Evolutionary conservation across 2,329 filamentous ascomycete genomes (phyloP).

Genomic region (Rachicladosporium sp.): DNA sequence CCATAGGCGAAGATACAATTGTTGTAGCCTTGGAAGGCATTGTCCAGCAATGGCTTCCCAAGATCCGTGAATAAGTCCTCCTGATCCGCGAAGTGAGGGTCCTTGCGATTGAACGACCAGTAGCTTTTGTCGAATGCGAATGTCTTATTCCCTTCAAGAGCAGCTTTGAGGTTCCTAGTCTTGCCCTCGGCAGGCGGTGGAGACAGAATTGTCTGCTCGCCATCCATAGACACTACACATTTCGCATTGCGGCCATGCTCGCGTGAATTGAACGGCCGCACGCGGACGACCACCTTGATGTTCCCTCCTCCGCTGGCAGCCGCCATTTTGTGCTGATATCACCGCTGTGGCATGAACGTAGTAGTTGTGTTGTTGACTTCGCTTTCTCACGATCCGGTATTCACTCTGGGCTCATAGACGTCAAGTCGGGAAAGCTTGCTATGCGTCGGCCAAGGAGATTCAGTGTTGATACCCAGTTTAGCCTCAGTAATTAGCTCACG

Average conservation of each 20-base stretch:
- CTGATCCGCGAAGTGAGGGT: constrained; percentile 77
- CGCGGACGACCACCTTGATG: constrained; percentile 98
- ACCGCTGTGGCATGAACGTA: constrained; percentile 9
- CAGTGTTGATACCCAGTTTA: no score
- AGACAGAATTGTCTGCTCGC: constrained; percentile 73
- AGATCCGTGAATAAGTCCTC: constrained; percentile 79
- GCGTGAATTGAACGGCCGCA: constrained; percentile 74
- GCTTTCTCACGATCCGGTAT: no score
- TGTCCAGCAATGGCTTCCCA: constrained; percentile 82
- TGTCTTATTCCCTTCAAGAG: constrained; percentile 56
- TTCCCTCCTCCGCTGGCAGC: constrained; percentile 54
- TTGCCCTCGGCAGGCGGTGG: constrained; percentile 51
- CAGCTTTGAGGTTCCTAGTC: constrained; percentile 55
- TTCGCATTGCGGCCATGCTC: constrained; percentile 86
- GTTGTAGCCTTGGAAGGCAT: constrained; percentile 97
- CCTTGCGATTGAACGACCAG: constrained; percentile 86
- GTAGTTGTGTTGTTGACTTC: no score
- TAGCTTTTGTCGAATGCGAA: constrained; percentile 97
- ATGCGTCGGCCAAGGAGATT: no score
- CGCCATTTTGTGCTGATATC: constrained; percentile 6
- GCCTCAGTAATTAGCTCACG: no score
- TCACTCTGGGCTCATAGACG: no score
- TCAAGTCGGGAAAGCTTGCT: no score
- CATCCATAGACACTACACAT: constrained; percentile 97
- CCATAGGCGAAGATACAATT: constrained; percentile 99